phyloP scores from a whole-genome alignment of 331 rosid species.

The Rhamnella rubrinervis region DNA sequence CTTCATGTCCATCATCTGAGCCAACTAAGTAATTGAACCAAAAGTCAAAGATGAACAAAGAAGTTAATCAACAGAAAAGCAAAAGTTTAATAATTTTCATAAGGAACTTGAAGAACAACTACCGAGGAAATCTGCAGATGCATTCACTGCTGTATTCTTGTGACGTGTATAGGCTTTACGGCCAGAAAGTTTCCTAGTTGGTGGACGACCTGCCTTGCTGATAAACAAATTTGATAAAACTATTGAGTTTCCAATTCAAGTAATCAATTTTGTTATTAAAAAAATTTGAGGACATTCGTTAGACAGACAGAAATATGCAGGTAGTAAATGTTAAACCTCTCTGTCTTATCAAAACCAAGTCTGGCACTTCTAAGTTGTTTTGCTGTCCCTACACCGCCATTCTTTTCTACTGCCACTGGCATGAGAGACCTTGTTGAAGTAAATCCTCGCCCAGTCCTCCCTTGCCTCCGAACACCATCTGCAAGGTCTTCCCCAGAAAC shows the following conservation, averaged over 20 bases:
- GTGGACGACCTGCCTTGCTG: conserved; percentile 98
- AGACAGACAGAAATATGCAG: conserved; percentile 22
- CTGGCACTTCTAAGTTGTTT: conserved; percentile 86
- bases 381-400: conserved; percentile 67
- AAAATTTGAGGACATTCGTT: conserved; percentile 4
- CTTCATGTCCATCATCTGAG: conserved; percentile 82
- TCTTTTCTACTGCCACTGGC: conserved; percentile 72
- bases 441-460: conserved; percentile 77
- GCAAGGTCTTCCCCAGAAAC: conserved; percentile 78
- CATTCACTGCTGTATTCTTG: conserved; percentile 61
- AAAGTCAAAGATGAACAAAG: conserved; percentile 32
- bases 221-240: conserved; percentile 40
- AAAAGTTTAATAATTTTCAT: conserved; percentile 1
- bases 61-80: not conserved
- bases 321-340: conserved; percentile 53
- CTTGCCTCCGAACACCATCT: conserved; percentile 93
- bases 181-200: conserved; percentile 84
- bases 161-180: conserved; percentile 87
- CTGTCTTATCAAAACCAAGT: conserved; percentile 70
- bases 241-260: conserved; percentile 28
- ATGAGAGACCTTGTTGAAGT: conserved; percentile 53
- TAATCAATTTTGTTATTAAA: conserved; percentile 9
- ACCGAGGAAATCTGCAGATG: conserved; percentile 80
- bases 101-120: conserved; percentile 12
- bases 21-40: conserved; percentile 59